phyloP scores from a whole-genome alignment of 257 asterid genomes.

The Rhazya stricta region DNA sequence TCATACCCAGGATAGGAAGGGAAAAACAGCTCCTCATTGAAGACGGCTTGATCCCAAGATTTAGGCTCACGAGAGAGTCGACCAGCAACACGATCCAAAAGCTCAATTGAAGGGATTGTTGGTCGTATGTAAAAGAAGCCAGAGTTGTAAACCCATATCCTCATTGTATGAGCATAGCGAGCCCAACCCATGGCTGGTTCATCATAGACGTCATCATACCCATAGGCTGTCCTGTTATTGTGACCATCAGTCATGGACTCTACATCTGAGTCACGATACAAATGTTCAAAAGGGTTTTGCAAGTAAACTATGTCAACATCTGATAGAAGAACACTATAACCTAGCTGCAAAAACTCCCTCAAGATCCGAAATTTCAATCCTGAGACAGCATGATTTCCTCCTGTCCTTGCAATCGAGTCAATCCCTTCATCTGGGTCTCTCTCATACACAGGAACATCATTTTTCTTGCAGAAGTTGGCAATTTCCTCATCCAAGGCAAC shows the following conservation, averaged over 20 bases:
- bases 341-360: slow-evolving; percentile 66
- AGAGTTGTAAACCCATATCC: slow-evolving; percentile 70
- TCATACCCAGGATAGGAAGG: slow-evolving; percentile 68
- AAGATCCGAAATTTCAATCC: slow-evolving; percentile 53
- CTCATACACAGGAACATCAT: slow-evolving; percentile 45
- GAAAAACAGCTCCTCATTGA: slow-evolving; percentile 59
- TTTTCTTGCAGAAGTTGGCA: slow-evolving; percentile 37
- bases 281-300: slow-evolving; percentile 54
- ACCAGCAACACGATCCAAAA: slow-evolving; percentile 56
- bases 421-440: slow-evolving; percentile 31
- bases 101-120: slow-evolving; percentile 70
- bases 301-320: slow-evolving; percentile 64
- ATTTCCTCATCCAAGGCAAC: slow-evolving; percentile 60
- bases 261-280: slow-evolving; percentile 62
- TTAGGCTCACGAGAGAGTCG: slow-evolving; percentile 40
- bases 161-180: slow-evolving; percentile 55
- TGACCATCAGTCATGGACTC: slow-evolving; percentile 81
- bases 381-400: slow-evolving; percentile 64
- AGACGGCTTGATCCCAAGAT: slow-evolving; percentile 69
- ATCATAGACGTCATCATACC: slow-evolving; percentile 49
- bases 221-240: slow-evolving; percentile 55
- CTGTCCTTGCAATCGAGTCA: slow-evolving; percentile 42
- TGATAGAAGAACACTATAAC: slow-evolving; percentile 63
- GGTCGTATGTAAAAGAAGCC: slow-evolving; percentile 72
- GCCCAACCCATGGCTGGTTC: slow-evolving; percentile 75